Base-by-base conservation (phyloP, 2,329 filamentous ascomycete species). In the Bipolaris bicolor region DNA sequence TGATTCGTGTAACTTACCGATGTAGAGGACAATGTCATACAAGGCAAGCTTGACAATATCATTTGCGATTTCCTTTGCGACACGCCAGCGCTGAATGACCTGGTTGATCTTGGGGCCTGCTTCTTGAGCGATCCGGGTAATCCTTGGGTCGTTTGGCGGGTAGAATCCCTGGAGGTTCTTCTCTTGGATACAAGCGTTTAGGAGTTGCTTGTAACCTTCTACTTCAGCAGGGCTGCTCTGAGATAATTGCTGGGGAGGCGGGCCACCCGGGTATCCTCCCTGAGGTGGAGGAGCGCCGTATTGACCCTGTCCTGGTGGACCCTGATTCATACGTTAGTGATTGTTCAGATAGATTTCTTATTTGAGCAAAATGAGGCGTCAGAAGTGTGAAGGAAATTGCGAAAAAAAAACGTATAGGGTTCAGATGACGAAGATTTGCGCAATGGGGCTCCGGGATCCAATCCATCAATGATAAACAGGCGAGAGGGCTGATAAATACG, bases 1-100 rank as follows among this genome's bases (percentile, higher is more conserved):
- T 18, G 36, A 11, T 5, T 5, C 31, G 22, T 5, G 3, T 15
- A 1, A 68, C 70, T 29, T 66, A 77, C 75, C 77, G 53, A 88
- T 84, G 70, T 86, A 88, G 47, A 88, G 76, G 43, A 87, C 78
- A 36, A 88, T 81, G 65, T 88, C 86, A 71, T 85, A 88, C 24
- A 88, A 76, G 3, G 83, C 80, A 24, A 88, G 78, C 70, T 87
- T 86, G 68, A 87, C 84, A 56, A 88, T 82, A 70, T 88, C 86
- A 53, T 83, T 85, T 44, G 83, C 86, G 56, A 88, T 82, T 73
- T 88, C 86, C 61, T 80, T 80, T 7, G 81, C 81, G 47, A 88
- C 79, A 54, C 79, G 77, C 83, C 85, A 87, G 62, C 83, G 79
- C 59, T 82, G 77, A 55, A 84, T 84, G 45, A 88, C 76, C 58